Base-by-base conservation (phyloP, 1,139 yeast species). In the Pichia sp. region DNA sequence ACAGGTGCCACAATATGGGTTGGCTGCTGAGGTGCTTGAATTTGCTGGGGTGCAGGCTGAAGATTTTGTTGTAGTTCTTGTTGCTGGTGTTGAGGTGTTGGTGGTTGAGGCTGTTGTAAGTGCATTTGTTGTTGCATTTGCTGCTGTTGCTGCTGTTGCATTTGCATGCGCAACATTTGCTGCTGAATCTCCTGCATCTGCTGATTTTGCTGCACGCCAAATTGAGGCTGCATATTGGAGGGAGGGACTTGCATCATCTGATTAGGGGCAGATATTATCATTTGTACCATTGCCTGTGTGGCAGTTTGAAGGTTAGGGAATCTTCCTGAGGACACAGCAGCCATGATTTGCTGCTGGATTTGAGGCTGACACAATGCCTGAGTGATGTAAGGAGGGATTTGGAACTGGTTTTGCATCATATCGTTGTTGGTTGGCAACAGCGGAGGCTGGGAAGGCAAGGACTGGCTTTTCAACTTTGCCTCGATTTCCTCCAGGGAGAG, bases 401-500 rank as follows among this genome's bases (percentile, higher is more conserved):
- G 64, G 31, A 51, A 50, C 10, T 55, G 60, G 23, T 47, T 34
- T 42, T 56, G 59, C 29, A 38, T 30, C 38, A 49, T 45, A 29
- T 51, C 51, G 29, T 44, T 26, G 16, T 29, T 8, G 16, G 67
- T 26, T 29, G 29, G 51, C 13, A 31, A 10, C n/a, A 34, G 56
- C 34, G 50, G 56, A 31, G 45, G 57, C 47, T 50, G 61, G 30
- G 61, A 70, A 50, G 67, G 49, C 70, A 51, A 61, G 6, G 31
- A 7, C 45, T 60, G 67, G 38, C 59, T 58, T n/a, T 63, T 59
- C 31, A 87, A 77, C 64, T 82, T 89, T 13, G 92, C 88, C 68
- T 87, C 93, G 61, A 85, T 83, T 64, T 87, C 93, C 67, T 84
- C 90, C 62, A 87, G 74, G 15, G 92, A 84, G 61, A 84, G 73